These are phyloP conservation scores for Fusarium transvaalense DNA, from an alignment of 2,329 filamentous ascomycete genomes.

Conservation along the genomic window DNA sequence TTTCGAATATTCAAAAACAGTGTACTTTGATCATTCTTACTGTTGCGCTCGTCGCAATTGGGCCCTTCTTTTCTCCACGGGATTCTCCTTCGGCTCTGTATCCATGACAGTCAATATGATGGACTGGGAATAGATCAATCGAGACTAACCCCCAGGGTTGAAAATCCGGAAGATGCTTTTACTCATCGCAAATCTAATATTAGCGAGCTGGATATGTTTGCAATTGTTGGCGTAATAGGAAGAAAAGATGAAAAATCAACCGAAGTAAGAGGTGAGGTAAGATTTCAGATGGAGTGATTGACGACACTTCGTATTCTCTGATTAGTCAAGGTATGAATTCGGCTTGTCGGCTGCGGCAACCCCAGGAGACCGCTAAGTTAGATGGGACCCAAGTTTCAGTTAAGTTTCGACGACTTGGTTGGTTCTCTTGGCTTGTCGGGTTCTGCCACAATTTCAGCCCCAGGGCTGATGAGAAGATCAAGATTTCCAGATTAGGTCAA, in stretches of 20 bases:
- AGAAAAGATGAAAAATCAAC: slow-evolving; percentile 22
- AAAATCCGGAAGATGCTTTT: slow-evolving; percentile 52
- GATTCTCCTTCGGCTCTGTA: slow-evolving; percentile 29
- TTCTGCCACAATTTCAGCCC: not conserved
- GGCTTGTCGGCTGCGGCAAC: not conserved
- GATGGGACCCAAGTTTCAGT: slow-evolving; percentile 11
- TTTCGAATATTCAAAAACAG: not conserved
- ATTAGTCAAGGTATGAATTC: slow-evolving; percentile 16
- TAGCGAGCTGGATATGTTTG: not conserved
- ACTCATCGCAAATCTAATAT: slow-evolving; percentile 19
- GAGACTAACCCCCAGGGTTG: slow-evolving; percentile 48
- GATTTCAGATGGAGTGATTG: not conserved
- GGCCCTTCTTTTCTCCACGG: slow-evolving; percentile 28
- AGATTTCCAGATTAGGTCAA: slow-evolving; percentile 7
- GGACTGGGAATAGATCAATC: not conserved
- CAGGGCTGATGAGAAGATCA: slow-evolving; percentile 29
- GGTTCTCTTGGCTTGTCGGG: not conserved
- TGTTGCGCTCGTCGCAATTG: slow-evolving; percentile 35
- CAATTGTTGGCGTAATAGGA: not conserved
- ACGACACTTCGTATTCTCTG: not conserved
- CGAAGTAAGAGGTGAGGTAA: not conserved
- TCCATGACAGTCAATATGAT: not conserved
- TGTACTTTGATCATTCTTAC: not conserved
- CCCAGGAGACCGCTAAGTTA: slow-evolving; percentile 6
- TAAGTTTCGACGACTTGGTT: not conserved